These are phyloP conservation scores for Chrysosphaeria jannelii DNA, from an alignment of 2,329 filamentous ascomycete species.

Conservation along the genomic window DNA sequence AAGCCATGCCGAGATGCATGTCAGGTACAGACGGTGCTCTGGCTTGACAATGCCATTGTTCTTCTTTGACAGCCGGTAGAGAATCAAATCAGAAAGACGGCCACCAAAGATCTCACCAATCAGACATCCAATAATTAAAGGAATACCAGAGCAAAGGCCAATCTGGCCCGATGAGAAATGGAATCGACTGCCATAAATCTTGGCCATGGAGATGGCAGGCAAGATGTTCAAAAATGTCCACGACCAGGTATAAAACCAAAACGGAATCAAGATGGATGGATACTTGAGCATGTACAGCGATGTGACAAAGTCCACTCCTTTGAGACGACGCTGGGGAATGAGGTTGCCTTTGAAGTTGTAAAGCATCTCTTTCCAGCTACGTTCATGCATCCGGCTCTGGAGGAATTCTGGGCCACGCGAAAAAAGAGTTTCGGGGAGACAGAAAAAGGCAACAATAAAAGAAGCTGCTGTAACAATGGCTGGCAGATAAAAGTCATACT, in stretches of 20 bases:
- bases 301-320: conserved; percentile 2
- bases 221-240: conserved; percentile 4
- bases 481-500: conserved; percentile 4
- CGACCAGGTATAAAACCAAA: conserved; percentile 3
- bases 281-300: conserved; percentile 3
- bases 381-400: conserved; percentile 1
- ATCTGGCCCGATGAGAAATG: conserved; percentile 2
- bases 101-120: conserved; percentile 4
- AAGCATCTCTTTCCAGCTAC: conserved; percentile 1
- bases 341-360: conserved; percentile 1
- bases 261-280: conserved; percentile 3
- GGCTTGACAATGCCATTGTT: conserved; percentile 2
- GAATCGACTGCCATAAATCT: conserved; percentile 3
- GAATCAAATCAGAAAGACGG: conserved; percentile 3
- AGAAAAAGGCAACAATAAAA: conserved; percentile 1
- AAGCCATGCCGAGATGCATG: conserved; percentile 2
- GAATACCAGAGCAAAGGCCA: conserved; percentile 4
- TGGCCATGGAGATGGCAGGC: conserved; percentile 4
- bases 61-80: conserved; percentile 1
- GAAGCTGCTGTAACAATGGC: conserved; percentile 2
- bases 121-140: conserved; percentile 3
- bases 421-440: conserved; percentile 3
- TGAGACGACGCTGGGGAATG: conserved; percentile 2
- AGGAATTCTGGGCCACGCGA: conserved; percentile 2
- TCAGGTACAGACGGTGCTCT: conserved; percentile 4